These are phyloP conservation scores for Phlyctochytrium bullatum DNA, from an alignment of 192 early-diverging fungal species.

Conservation along the genomic window DNA sequence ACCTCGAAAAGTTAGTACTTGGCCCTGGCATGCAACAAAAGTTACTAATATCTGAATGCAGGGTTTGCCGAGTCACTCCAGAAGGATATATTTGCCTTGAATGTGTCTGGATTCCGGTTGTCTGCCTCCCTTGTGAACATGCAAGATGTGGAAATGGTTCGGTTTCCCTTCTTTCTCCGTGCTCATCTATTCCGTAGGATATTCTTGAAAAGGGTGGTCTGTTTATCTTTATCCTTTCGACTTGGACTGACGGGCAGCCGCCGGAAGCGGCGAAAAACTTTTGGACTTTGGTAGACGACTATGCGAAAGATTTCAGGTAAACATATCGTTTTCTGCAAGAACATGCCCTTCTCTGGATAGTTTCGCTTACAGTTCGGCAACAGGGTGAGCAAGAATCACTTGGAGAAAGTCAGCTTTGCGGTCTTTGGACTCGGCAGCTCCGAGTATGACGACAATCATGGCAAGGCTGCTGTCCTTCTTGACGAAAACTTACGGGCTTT, in stretches of 20 bases:
- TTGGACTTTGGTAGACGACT: constrained; percentile 59
- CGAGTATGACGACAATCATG: constrained; percentile 62
- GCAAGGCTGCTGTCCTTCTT: constrained; percentile 50
- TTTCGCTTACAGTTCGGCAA: constrained; percentile 57
- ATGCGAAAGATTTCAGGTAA: not conserved
- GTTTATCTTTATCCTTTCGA: constrained; percentile 59
- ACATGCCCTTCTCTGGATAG: not conserved
- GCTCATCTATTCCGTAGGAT: constrained; percentile 51
- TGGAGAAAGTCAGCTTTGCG: constrained; percentile 57
- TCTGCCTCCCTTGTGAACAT: constrained; percentile 44
- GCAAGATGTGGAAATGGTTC: constrained; percentile 18
- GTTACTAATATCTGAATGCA: no score
- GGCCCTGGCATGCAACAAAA: no score
- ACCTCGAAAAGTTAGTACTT: no score
- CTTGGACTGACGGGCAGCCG: constrained; percentile 63
- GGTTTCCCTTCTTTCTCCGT: constrained; percentile 18
- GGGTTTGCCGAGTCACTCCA: not conserved
- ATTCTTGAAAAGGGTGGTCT: constrained; percentile 51
- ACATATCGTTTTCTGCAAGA: not conserved
- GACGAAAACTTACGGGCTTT: constrained; percentile 62
- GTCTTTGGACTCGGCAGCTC: constrained; percentile 74
- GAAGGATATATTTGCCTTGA: not conserved
- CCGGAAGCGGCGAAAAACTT: constrained; percentile 54
- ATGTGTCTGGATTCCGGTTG: not conserved
- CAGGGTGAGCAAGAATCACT: constrained; percentile 51